Percentiles rank a stretch among this genome's conserved stretches.
Conservation (phyloP, 371 early-diverging fungal genomes). For the Mortierella sp. region DNA sequence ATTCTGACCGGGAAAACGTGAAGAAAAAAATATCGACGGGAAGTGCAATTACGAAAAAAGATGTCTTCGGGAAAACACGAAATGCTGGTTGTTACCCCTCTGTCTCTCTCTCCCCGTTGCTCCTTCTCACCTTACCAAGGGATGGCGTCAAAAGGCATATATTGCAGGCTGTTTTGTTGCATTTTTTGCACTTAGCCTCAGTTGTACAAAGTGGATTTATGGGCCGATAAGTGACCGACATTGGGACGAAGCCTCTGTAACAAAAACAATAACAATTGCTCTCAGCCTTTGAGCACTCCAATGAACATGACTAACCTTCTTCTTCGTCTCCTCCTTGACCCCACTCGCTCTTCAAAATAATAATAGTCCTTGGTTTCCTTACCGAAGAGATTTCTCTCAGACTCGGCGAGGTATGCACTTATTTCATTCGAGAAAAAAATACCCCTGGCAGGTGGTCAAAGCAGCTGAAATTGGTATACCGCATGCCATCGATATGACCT, state of each 20-base stretch:
- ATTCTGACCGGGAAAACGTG: not conserved
- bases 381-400: slow-evolving; percentile 59
- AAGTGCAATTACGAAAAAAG: not conserved
- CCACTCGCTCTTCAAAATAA: not conserved
- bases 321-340: not conserved
- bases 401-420: slow-evolving; percentile 57
- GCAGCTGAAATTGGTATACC: not conserved
- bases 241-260: not conserved
- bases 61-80: not conserved
- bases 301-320: slow-evolving; percentile 14
- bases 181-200: not conserved
- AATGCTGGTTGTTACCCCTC: not conserved
- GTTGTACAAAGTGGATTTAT: slow-evolving; percentile 1
- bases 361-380: slow-evolving; percentile 68
- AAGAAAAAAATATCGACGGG: slow-evolving; percentile 7
- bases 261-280: slow-evolving; percentile 13
- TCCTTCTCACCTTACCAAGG: slow-evolving; percentile 2
- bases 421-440: not conserved
- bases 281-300: slow-evolving; percentile 9
- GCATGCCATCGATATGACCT: not conserved
- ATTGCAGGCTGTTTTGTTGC: not conserved
- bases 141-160: not conserved
- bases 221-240: slow-evolving; percentile 7
- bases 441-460: not conserved
- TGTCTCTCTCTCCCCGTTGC: not conserved